Evolutionary conservation across 495 filamentous ascomycete species (phyloP).

Genomic region (Podospora sp.): DNA sequence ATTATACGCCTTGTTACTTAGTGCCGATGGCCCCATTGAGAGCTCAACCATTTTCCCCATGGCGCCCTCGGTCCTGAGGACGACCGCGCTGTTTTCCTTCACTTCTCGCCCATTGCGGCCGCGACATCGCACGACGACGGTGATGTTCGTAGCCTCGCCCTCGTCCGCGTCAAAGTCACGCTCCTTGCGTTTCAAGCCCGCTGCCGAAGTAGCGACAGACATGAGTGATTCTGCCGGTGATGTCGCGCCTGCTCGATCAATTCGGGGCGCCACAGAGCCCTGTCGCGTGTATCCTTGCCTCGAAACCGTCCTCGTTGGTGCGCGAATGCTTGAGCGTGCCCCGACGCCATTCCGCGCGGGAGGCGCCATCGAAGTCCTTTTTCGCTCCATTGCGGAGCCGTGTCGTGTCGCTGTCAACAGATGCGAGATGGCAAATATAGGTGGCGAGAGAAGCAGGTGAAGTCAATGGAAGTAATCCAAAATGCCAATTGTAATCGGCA

Average conservation of each 20-base stretch:
- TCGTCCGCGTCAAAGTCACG: slow-evolving; percentile 75
- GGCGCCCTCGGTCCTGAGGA: slow-evolving; percentile 81
- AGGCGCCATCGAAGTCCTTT: slow-evolving; percentile 31
- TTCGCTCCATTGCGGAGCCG: slow-evolving; percentile 39
- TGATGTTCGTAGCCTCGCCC: slow-evolving; percentile 89
- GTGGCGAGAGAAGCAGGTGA: not conserved
- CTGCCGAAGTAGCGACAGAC: slow-evolving; percentile 54
- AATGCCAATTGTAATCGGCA: not conserved
- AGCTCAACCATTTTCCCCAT: slow-evolving; percentile 81
- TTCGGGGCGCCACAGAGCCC: slow-evolving; percentile 35
- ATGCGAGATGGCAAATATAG: not conserved
- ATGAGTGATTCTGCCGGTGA: slow-evolving; percentile 69
- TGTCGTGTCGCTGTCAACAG: slow-evolving; percentile 21
- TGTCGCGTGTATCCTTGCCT: slow-evolving; percentile 21
- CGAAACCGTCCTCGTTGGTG: slow-evolving; percentile 24
- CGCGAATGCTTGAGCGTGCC: slow-evolving; percentile 36
- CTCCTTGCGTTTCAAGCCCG: slow-evolving; percentile 73
- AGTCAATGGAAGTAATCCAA: not conserved
- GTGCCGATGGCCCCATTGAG: slow-evolving; percentile 86
- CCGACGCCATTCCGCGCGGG: slow-evolving; percentile 20
- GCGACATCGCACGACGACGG: slow-evolving; percentile 92
- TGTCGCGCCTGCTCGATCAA: slow-evolving; percentile 48
- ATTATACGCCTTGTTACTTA: slow-evolving; percentile 94
- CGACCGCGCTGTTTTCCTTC: slow-evolving; percentile 88
- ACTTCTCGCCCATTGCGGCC: slow-evolving; percentile 92